Evolutionary conservation across 75 land plant species (phyloP), one percentile per base, ranked within the genome.

Genomic region (Pinus albicaulis): DNA sequence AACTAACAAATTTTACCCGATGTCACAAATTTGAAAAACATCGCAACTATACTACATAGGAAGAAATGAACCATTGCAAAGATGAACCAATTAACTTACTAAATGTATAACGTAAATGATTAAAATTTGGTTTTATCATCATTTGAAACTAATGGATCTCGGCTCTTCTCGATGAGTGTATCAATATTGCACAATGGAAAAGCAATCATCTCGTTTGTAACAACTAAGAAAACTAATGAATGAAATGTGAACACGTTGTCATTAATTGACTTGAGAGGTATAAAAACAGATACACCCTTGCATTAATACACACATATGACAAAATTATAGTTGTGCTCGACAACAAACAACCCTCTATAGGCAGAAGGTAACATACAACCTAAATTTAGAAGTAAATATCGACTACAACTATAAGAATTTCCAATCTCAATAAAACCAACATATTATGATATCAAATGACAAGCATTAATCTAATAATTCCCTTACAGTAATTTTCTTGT

Each of bases 11-110:
- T 97, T 83, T 97, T 98, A 71, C 88, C 93, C 53, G 98, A 89
- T 11, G 98, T 97, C 41, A 97, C 86, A 84, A 97, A 97, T 84
- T 98, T 92, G 85, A 95, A 89, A 73, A 97, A 95, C 95, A 92
- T 97, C 57, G 92, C 98, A 75, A 95, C 99, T 97, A 77, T 72
- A 80, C 56, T 15, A 20, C 75, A 56, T 3, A 38, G 10, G 52
- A 55, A 12, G 48, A 53, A 28, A 36, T 26, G 78, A 73, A 76
- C 75, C 24, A 10, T 4, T 77, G 41, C 75, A 24, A 78, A 53
- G 24, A 73, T 31, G 63, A 57, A 62, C 19, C 44, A 36, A 44
- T 6, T 26, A 41, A 48, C 62, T 20, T 17, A 55, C 7, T 53
- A 31, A 31, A 41, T 3, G 16, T 16, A 55, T 22, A 55, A 72